A percentile compares a stretch with the other conserved stretches of the same genome.
Conservation (phyloP, 441 rosid species). For the Adansonia grandidieri region DNA sequence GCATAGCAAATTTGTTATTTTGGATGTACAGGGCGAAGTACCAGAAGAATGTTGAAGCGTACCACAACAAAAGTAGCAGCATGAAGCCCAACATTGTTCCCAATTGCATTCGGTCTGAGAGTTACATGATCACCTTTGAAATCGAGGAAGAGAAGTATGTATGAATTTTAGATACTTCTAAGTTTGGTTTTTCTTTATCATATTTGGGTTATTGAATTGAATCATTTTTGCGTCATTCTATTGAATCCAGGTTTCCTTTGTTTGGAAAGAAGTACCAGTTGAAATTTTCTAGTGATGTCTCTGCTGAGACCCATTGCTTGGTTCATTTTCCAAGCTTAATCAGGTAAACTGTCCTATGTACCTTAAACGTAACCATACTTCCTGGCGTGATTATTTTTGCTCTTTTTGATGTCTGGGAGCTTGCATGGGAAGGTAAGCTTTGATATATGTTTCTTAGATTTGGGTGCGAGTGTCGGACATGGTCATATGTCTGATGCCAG, state of each 20-base stretch:
- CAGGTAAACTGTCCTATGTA: conserved; percentile 48
- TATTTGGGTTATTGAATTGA: conserved; percentile 18
- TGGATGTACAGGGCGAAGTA: conserved; percentile 82
- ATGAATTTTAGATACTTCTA: conserved; percentile 1
- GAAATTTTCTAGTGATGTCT: conserved; percentile 77
- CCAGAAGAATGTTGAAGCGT: conserved; percentile 98
- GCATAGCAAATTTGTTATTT: neutral
- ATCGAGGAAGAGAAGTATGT: conserved; percentile 95
- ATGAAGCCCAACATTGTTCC: conserved; percentile 91
- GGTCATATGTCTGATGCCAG: too few species aligned
- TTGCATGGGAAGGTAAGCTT: conserved; percentile 12
- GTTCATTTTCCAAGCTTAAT: conserved; percentile 99
- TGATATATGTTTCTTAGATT: neutral
- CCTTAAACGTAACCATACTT: neutral
- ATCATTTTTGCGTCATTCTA: conserved; percentile 12
- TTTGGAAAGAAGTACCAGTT: conserved; percentile 97
- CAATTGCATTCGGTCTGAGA: conserved; percentile 96
- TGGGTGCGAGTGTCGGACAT: too few species aligned
- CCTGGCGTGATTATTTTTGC: neutral
- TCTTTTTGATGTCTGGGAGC: neutral
- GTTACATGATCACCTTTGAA: conserved; percentile 93
- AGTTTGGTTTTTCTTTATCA: conserved; percentile 9
- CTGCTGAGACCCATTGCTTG: conserved; percentile 86
- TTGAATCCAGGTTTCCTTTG: conserved; percentile 75
- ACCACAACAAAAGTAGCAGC: conserved; percentile 80